These are phyloP conservation scores for Stereum hirsutum DNA, from an alignment of 1,284 basidiomycete species.

Conservation along the genomic window DNA sequence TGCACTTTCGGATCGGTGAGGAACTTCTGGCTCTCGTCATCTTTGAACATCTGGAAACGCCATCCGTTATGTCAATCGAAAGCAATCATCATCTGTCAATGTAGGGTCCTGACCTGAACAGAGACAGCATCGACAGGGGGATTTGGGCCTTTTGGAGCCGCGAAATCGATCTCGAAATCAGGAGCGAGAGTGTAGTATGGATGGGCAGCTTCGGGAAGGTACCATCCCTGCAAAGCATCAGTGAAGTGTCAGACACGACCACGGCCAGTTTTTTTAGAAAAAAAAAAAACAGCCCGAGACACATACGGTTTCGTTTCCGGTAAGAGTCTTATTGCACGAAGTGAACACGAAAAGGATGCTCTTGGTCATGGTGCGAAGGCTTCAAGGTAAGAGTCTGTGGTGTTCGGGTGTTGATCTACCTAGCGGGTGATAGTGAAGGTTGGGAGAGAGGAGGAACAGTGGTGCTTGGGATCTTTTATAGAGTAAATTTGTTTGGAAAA, in stretches of 20 bases:
- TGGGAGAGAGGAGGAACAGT: too few species aligned
- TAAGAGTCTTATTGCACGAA: conserved; percentile 55
- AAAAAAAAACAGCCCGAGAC: too few species aligned
- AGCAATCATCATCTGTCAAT: too few species aligned
- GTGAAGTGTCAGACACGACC: neutral
- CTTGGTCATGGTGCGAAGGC: too few species aligned
- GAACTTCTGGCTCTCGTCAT: conserved; percentile 54
- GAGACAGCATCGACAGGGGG: conserved; percentile 64
- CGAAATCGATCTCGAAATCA: conserved; percentile 56
- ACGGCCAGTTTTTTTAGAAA: too few species aligned
- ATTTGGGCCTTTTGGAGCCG: conserved; percentile 61
- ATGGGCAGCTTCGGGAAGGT: conserved; percentile 71
- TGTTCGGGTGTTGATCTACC: too few species aligned
- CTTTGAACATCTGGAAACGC: conserved; percentile 47
- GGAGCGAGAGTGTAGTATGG: conserved; percentile 66
- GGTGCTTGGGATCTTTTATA: too few species aligned
- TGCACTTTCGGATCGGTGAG: conserved; percentile 46
- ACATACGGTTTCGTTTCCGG: conserved; percentile 45
- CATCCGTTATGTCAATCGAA: too few species aligned
- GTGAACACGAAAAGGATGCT: conserved; percentile 73
- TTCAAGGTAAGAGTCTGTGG: too few species aligned
- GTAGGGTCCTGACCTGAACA: conserved; percentile 36
- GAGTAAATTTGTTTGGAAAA: too few species aligned
- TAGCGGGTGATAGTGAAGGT: too few species aligned
- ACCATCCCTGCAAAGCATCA: conserved; percentile 43